phyloP scores from a whole-genome alignment of 2,329 filamentous ascomycete genomes.

The Aspergillus amoenus region DNA sequence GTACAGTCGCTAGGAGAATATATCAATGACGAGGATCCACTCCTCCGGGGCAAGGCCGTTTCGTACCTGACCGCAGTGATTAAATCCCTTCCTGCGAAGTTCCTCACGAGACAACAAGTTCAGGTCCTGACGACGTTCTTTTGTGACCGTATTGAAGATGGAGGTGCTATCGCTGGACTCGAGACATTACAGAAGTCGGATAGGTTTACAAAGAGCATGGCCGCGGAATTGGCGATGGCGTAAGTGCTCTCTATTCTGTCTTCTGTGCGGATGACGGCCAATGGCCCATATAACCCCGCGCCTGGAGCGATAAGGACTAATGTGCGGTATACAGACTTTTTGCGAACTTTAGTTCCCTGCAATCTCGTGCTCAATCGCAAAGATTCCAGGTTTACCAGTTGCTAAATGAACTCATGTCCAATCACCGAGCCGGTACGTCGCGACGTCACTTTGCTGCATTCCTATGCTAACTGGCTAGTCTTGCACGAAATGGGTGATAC shows the following conservation, averaged over 20 bases:
- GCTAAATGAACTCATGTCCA: constrained; percentile 61
- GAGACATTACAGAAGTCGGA: constrained; percentile 59
- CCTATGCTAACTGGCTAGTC: constrained; percentile 35
- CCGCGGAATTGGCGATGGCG: constrained; percentile 53
- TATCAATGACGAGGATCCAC: constrained; percentile 64
- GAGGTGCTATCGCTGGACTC: constrained; percentile 59
- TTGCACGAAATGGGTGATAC: constrained; percentile 58
- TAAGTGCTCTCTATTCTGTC: constrained; percentile 35
- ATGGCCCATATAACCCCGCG: neutral
- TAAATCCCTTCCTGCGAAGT: constrained; percentile 52
- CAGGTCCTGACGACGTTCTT: constrained; percentile 65
- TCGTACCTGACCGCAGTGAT: constrained; percentile 46
- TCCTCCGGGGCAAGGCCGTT: constrained; percentile 58
- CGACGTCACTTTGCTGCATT: neutral
- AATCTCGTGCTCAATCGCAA: constrained; percentile 63
- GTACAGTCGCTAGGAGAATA: constrained; percentile 66
- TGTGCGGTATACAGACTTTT: constrained; percentile 43
- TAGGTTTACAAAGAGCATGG: constrained; percentile 59
- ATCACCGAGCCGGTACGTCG: constrained; percentile 55
- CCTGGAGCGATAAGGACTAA: constrained; percentile 2
- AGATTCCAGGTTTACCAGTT: constrained; percentile 63
- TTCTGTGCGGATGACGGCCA: neutral
- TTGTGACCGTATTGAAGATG: constrained; percentile 64
- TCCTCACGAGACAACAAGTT: constrained; percentile 60
- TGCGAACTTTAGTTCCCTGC: constrained; percentile 56